Base-by-base conservation (phyloP, 2,329 filamentous ascomycete species). In the Sarocladiaceae sp. region DNA sequence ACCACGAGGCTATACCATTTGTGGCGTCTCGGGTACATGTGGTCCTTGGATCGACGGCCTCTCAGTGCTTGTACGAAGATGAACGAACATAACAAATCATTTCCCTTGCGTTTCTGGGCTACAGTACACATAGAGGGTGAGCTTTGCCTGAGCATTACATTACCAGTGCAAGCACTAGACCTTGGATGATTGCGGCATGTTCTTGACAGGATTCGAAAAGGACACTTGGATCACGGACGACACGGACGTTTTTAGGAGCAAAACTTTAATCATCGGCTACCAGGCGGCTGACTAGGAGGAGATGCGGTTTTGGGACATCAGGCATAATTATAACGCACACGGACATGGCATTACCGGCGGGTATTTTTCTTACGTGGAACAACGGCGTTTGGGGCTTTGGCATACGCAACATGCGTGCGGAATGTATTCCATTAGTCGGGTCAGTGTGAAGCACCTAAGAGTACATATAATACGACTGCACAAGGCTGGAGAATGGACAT, bases 1-100 rank as follows among this genome's bases (percentile, higher is more conserved):
- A 50, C 94, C 94, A 11, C 79, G 88, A 59, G 93, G 93, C 47
- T 97, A 94, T 71, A 89, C 79, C 58, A 86, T 97, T 63, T 92
- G 88, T 55, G 94, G 94, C 54, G 79, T 97, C 57, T 87, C 89
- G 11, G 94, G 94, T 53, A 89, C 88, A 50, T 89, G 84, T 62
- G 90, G 79, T 33, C 66, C 80, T 47, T 96, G 90, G 90, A 73
- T 97, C 20, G 90, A 96, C 66, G 88, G 88, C 3, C 90, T 97
- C 66, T 87, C 88, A 8, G 76, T 96, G 53, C 84, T 97, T 61
- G 88, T 74, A 52, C 70, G 66, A 50, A 62, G 64, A 60, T 70
- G 54, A 64, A 53, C n/a, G 50, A 50, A 23, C 28, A 15, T 26
- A 25, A 3, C 35, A 26, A 17, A 17, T 39, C 12, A 26, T 15